A percentile compares a stretch with the other conserved stretches of the same genome.
These are phyloP conservation scores for Colletotrichum lupini DNA, from an alignment of 2,329 filamentous ascomycete genomes.

Conservation along the genomic window DNA sequence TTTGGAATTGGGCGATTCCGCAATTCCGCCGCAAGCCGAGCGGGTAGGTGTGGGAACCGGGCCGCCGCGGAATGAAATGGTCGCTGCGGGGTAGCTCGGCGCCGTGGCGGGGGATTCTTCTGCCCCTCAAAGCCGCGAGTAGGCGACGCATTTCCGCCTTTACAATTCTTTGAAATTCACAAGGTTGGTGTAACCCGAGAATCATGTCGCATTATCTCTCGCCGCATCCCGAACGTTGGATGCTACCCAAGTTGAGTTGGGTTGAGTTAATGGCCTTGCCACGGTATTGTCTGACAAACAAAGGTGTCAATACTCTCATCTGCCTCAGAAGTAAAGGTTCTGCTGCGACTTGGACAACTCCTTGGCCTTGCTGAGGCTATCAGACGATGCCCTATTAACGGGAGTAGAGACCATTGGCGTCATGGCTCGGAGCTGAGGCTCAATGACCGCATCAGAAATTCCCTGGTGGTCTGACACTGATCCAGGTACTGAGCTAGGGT, in stretches of 20 bases:
- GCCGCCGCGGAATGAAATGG: slow-evolving; percentile 25
- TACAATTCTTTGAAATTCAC: neutral
- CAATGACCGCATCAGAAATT: neutral
- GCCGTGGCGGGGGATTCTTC: slow-evolving; percentile 14
- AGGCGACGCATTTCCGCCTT: slow-evolving; percentile 12
- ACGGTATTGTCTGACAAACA: neutral
- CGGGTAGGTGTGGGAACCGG: slow-evolving; percentile 27
- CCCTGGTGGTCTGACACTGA: neutral
- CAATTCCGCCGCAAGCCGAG: slow-evolving; percentile 38
- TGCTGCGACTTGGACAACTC: slow-evolving; percentile 27
- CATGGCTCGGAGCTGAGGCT: slow-evolving; percentile 18
- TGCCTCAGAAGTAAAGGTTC: slow-evolving; percentile 30
- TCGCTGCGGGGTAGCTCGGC: slow-evolving; percentile 27
- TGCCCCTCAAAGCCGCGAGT: slow-evolving; percentile 25
- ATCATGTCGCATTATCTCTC: neutral
- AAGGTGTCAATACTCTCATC: neutral
- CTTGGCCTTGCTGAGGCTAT: slow-evolving; percentile 19
- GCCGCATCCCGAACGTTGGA: neutral
- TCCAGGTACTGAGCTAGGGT: neutral
- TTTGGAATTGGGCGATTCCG: slow-evolving; percentile 22
- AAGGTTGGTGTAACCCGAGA: neutral
- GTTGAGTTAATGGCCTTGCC: neutral
- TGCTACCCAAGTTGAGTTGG: neutral
- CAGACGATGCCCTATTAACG: neutral
- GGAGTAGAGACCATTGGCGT: neutral